phyloP scores from a whole-genome alignment of 495 filamentous ascomycete genomes.

The Astrothelium macrocarpum region DNA sequence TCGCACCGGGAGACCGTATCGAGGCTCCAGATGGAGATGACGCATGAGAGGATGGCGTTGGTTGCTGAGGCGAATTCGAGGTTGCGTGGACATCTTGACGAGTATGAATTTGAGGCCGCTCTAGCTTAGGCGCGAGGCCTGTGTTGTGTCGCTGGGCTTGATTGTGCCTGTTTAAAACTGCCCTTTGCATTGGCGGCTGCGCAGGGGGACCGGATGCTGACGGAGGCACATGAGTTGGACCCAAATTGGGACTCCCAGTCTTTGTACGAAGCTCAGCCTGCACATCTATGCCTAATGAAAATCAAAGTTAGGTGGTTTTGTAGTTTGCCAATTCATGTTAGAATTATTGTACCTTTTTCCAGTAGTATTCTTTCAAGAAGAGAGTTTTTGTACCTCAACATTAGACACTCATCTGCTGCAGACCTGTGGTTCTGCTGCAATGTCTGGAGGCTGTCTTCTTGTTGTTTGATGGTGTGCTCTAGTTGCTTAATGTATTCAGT shows the following conservation, averaged over 20 bases:
- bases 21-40: conserved; percentile 65
- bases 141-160: conserved; percentile 58
- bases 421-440: conserved; percentile 89
- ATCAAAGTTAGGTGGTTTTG: conserved; percentile 2
- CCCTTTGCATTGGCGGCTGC: conserved; percentile 55
- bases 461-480: conserved; percentile 92
- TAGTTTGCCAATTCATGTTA: not conserved
- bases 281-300: conserved; percentile 74
- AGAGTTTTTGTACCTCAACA: conserved; percentile 98
- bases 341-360: conserved; percentile 65
- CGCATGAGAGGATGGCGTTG: conserved; percentile 73
- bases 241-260: conserved; percentile 63
- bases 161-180: conserved; percentile 56
- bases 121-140: conserved; percentile 49
- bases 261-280: conserved; percentile 89
- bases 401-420: conserved; percentile 93
- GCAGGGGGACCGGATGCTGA: conserved; percentile 49
- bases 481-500: conserved; percentile 99
- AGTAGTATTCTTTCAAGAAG: conserved; percentile 87
- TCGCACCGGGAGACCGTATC: conserved; percentile 51
- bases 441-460: conserved; percentile 85
- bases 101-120: conserved; percentile 9
- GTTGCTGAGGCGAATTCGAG: conserved; percentile 35
- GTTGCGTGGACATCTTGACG: not conserved
- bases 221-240: conserved; percentile 51